Conservation (phyloP, 2,329 filamentous ascomycete genomes). For the Pyrenophora seminiperda region DNA sequence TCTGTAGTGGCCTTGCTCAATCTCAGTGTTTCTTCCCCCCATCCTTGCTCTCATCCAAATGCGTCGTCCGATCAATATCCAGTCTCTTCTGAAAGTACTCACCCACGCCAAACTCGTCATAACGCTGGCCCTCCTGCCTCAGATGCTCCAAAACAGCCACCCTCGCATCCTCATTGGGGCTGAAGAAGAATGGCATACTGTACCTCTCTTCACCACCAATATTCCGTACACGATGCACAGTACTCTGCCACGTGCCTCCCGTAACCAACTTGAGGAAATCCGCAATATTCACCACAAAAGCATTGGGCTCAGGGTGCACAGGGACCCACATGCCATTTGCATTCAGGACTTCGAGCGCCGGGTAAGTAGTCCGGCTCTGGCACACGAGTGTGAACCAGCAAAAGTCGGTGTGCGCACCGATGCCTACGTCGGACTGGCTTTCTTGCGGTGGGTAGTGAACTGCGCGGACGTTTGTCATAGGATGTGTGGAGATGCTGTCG, state of each 20-base stretch:
- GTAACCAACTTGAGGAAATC: conserved; percentile 51
- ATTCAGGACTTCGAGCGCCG: conserved; percentile 50
- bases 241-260: conserved; percentile 48
- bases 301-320: conserved; percentile 42
- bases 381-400: conserved; percentile 52
- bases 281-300: conserved; percentile 51
- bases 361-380: conserved; percentile 32
- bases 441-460: conserved; percentile 50
- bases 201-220: conserved; percentile 47
- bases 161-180: conserved; percentile 43
- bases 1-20: too few species aligned
- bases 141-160: conserved; percentile 40
- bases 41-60: conserved; percentile 29
- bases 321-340: conserved; percentile 51
- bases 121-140: conserved; percentile 29
- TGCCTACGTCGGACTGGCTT: conserved; percentile 41
- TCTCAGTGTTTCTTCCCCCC: conserved; percentile 3
- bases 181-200: conserved; percentile 51
- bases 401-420: conserved; percentile 52
- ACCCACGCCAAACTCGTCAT: conserved; percentile 39
- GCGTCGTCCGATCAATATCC: conserved; percentile 41
- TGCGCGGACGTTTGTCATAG: conserved; percentile 51
- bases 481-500: conserved; percentile 47
- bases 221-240: conserved; percentile 51
- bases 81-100: conserved; percentile 43